Evolutionary conservation across 441 rosid species (phyloP).

Genomic region (Melastoma candidum): DNA sequence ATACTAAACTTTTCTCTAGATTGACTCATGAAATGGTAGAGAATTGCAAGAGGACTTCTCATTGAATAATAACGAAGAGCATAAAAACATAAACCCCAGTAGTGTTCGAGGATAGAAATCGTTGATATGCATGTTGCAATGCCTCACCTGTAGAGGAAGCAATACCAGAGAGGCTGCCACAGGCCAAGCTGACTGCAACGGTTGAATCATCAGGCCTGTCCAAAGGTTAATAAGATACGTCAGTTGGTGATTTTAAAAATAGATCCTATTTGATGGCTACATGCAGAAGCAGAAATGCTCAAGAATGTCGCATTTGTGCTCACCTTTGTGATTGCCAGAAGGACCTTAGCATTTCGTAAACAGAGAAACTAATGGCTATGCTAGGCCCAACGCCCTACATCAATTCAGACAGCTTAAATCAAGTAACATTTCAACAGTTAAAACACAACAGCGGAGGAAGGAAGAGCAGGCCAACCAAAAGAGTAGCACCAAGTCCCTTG

Average conservation of each 20-base stretch:
- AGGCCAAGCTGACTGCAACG: conserved; percentile 57
- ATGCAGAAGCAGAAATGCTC: conserved; percentile 3
- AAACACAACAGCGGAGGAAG: background rate
- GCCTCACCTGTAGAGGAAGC: conserved; percentile 84
- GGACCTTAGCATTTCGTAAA: conserved; percentile 71
- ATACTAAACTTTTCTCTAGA: no score
- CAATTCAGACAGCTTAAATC: background rate
- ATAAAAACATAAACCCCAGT: background rate
- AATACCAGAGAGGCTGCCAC: conserved; percentile 90
- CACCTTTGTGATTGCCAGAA: conserved; percentile 77
- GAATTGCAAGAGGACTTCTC: no score
- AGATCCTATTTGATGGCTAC: background rate
- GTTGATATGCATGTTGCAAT: conserved; percentile 5
- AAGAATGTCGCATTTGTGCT: background rate
- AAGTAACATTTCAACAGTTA: conserved; percentile 5
- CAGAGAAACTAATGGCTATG: conserved; percentile 86
- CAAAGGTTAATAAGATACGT: conserved; percentile 7
- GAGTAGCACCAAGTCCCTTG: conserved; percentile 46
- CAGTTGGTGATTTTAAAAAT: background rate
- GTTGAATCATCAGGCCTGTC: conserved; percentile 73
- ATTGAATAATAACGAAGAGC: no score
- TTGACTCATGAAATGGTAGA: no score
- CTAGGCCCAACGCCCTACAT: conserved; percentile 89
- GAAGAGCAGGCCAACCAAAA: conserved; percentile 37
- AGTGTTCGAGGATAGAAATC: no score